Base-by-base conservation (phyloP, 2,329 filamentous ascomycete species). In the Colletotrichum lupini region DNA sequence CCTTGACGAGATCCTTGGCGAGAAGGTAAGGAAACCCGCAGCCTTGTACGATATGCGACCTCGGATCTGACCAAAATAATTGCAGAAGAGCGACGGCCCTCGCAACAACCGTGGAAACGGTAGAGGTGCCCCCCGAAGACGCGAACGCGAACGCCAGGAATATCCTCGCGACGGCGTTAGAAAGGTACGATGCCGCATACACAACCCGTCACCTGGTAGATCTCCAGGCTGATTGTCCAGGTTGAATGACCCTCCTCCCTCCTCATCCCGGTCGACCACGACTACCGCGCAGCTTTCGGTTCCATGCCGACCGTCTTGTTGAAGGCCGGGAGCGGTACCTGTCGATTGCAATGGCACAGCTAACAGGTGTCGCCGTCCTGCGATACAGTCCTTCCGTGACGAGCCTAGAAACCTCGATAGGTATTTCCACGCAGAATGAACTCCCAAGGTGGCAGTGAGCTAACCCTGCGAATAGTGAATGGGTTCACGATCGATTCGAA, bases 401-500 rank as follows among this genome's bases (percentile, higher is more conserved):
- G 90, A 93, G 74, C 86, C 87, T 75, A 88, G 90, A 83, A 92
- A 92, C 82, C 86, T 94, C 79, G 92, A 95, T 82, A 90, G 90
- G 93, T 95, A 83, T 75, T 90, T 85, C 61, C 11, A 24, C 37
- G 11, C 26, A 56, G 42, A 24, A 19, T 4, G 8, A 22, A 16
- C 22, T 1, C 7, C n/a, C 49, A 12, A n/a, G 42, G 56, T 22
- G 63, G 26, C 60, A 82, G 74, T 83, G 77, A 67, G 57, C 32
- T 68, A 56, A 67, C 28, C 2, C 14, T 67, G 42, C 73, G 8
- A 61, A 55, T 75, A 94, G 94, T 80, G 95, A 97, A 87, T 98
- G 95, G 95, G 94, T 98, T 77, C 95, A 98, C 82, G 94, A 97
- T 85, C 94, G 92, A 81, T 97, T 91, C 81, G 94, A 97, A 82